A percentile compares a stretch with the other conserved stretches of the same genome.
Evolutionary conservation across 805 yeast species (phyloP).

Genomic region (Yamadazyma phyllophila): DNA sequence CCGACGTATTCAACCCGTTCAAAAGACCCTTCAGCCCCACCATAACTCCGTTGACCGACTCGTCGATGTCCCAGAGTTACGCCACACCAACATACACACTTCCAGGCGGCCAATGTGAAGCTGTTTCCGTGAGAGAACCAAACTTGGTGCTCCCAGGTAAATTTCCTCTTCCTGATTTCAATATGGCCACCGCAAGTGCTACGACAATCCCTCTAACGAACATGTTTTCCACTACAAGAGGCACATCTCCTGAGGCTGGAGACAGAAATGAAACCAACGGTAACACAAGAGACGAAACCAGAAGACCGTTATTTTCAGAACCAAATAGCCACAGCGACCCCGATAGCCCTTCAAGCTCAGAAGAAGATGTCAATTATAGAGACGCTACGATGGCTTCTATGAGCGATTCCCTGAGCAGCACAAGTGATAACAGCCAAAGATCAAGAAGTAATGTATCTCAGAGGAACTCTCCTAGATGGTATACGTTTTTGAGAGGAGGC

Average conservation of each 20-base stretch:
- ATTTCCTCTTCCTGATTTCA: slow-evolving; percentile 25
- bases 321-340: too few relatives aligned
- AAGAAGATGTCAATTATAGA: neutral
- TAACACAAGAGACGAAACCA: too few relatives aligned
- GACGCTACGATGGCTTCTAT: neutral
- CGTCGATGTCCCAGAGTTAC: slow-evolving; percentile 35
- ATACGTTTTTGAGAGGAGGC: neutral
- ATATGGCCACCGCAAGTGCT: slow-evolving; percentile 3
- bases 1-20: slow-evolving; percentile 38
- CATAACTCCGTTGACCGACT: slow-evolving; percentile 40
- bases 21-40: slow-evolving; percentile 34
- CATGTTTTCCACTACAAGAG: neutral
- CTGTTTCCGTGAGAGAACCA: slow-evolving; percentile 18
- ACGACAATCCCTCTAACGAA: too few relatives aligned
- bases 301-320: too few relatives aligned
- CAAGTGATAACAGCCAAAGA: neutral
- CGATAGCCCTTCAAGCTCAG: too few relatives aligned
- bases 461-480: neutral
- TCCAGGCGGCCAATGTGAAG: slow-evolving; percentile 6
- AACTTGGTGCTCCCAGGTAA: slow-evolving; percentile 29
- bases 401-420: slow-evolving; percentile 13
- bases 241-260: neutral
- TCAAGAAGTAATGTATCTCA: neutral
- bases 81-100: slow-evolving; percentile 12
- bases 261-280: neutral